Evolutionary conservation across 352 stramenopile species (phyloP), one percentile per base, ranked within the genome.

Genomic region (Phytophthora cryptogea): DNA sequence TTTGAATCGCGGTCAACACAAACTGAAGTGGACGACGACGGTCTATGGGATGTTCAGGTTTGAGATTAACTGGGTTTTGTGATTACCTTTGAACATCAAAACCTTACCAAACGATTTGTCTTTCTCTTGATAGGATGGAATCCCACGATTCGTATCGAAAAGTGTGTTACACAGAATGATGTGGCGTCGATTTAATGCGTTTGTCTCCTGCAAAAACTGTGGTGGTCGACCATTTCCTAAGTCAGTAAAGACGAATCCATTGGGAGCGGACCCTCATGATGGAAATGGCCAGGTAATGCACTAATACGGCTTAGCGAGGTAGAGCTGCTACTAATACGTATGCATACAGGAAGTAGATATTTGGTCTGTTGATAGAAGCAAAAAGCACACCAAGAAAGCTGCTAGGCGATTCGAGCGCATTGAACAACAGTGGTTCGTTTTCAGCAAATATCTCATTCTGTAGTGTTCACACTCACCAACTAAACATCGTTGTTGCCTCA

Each of bases 161-260:
- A 73, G 62, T 20, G 41, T 74, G 3, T 14, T 57, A 9, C 72
- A 80, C 39, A 71, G 71, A 5, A 75, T 83, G 54, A 75, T 83
- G 30, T 92, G 80, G 83, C 68, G 80, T 4, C 69, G 83, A 5
- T 90, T 92, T 63, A 79, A 84, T 35, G 83, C 80, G 5, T 92
- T 85, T 56, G 78, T 86, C 9, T 59, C 56, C 6, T 92, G 83
- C 60, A 86, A 83, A 27, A 89, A 89, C 53, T 92, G 83, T 31
- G 73, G 67, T 27, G 83, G 83, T 9, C 62, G 74, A 17, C 80
- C 80, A 0, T 59, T 89, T 20, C 46, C 66, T 35, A 74, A 53
- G 39, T 23, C 60, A 27, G 41, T 42, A 28, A 73, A 72, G 44
- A 61, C 41, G 0, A 70, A 72, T 31, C 50, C 48, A 4, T 53